These are phyloP conservation scores for Davidsoniella australis DNA, from an alignment of 2,329 filamentous ascomycete genomes.

Conservation along the genomic window DNA sequence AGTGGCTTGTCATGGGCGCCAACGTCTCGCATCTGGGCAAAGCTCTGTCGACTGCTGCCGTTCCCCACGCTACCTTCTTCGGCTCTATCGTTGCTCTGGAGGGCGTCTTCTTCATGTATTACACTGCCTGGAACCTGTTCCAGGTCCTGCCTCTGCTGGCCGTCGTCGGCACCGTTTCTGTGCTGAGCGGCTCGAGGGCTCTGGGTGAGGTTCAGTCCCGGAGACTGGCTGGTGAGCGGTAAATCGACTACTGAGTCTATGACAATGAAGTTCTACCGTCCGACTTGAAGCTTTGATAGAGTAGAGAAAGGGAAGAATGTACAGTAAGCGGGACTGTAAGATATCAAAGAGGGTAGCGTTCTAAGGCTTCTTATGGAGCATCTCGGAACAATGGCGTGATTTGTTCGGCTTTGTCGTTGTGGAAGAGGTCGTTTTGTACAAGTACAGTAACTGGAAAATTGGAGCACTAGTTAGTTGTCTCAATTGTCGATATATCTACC, in stretches of 20 bases:
- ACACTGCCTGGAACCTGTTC: conserved; percentile 81
- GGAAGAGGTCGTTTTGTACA: not conserved
- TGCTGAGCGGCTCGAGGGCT: conserved; percentile 77
- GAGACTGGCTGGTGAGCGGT: conserved; percentile 57
- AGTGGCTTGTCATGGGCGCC: conserved; percentile 72
- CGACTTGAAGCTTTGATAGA: not conserved
- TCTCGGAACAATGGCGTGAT: not conserved
- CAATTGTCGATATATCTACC: not conserved
- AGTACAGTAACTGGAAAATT: not conserved
- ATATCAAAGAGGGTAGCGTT: not conserved
- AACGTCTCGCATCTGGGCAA: conserved; percentile 64
- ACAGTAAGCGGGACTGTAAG: not conserved
- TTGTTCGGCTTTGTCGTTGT: not conserved
- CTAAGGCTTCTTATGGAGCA: not conserved
- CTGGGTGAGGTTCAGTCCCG: conserved; percentile 84
- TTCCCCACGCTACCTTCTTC: conserved; percentile 73
- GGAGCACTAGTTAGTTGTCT: too few relatives aligned
- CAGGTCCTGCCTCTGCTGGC: conserved; percentile 61
- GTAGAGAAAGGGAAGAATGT: not conserved
- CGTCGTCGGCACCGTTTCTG: conserved; percentile 51
- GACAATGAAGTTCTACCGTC: not conserved
- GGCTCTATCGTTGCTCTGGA: conserved; percentile 79
- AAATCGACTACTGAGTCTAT: conserved; percentile 9
- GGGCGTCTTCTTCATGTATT: conserved; percentile 87
- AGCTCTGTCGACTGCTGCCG: conserved; percentile 57